Evolutionary conservation across 768 basidiomycete species (phyloP).

Genomic region (Mycena galopus): DNA sequence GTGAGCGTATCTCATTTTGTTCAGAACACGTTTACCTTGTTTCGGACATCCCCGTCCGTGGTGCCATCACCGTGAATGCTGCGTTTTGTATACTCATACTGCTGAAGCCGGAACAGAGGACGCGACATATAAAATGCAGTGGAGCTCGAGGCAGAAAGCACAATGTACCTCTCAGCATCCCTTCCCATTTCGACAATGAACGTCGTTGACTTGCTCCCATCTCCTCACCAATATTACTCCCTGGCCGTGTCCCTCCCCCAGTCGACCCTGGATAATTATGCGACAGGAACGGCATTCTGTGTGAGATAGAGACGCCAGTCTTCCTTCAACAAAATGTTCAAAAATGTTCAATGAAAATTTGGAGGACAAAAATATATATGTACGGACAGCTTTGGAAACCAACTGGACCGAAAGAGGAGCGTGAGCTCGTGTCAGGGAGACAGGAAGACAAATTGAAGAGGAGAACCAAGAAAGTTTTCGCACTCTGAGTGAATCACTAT

Average conservation of each 20-base stretch:
- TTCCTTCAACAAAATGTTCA: too few species aligned
- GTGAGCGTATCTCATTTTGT: constrained; percentile 12
- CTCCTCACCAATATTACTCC: constrained; percentile 64
- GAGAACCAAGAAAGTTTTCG: too few species aligned
- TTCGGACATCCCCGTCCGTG: constrained; percentile 34
- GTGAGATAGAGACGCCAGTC: too few species aligned
- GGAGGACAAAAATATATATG: too few species aligned
- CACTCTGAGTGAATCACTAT: too few species aligned
- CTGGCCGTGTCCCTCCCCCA: constrained; percentile 61
- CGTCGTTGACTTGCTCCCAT: constrained; percentile 59
- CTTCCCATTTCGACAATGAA: constrained; percentile 15
- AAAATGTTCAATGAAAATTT: too few species aligned
- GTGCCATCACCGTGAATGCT: constrained; percentile 20
- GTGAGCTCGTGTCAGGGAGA: too few species aligned
- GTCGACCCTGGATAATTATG: constrained; percentile 52
- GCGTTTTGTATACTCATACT: constrained; percentile 20
- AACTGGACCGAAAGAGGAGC: too few species aligned
- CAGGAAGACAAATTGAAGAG: too few species aligned
- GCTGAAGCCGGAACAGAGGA: constrained; percentile 13
- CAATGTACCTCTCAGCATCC: constrained; percentile 18
- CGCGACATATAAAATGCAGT: constrained; percentile 29
- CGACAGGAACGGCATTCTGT: too few species aligned
- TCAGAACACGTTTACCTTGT: constrained; percentile 27
- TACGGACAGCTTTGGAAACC: too few species aligned
- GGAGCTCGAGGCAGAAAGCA: constrained; percentile 4